Base-by-base conservation (phyloP, 495 filamentous ascomycete genomes). In the Talaromyces stipitatus region DNA sequence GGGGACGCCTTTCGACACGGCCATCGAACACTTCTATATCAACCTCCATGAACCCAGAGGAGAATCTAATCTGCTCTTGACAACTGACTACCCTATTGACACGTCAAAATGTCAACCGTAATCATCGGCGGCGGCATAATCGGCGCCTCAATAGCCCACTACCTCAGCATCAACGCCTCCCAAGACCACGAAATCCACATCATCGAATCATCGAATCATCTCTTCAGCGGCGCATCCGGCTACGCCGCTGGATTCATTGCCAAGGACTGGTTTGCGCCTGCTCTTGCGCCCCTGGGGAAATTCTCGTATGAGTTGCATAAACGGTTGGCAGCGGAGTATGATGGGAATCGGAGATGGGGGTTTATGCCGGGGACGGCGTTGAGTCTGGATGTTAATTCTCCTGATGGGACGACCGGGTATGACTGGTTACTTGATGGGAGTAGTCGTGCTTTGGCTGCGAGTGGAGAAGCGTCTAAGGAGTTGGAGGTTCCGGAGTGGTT, bases 121-220 rank as follows among this genome's bases (percentile, higher is more conserved):
- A 91, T 92, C 57, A 68, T 94, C 47, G 89, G 89, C 50, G 80
- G 82, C 50, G 89, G 89, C 52, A 91, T 94, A 68, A 89, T 94
- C 36, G 87, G 87, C 58, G 67, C 82, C 47, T 86, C 86, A n/a
- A 88, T 85, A 23, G 89, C 88, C 10, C 91, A 87, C 68, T 90
- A 89, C 64, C 79, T 90, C 45, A 81, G 81, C 20, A 69, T 20
- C 22, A 48, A 48, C 22, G 45, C 45, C n/a, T 61, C 52, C 52
- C 68, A 77, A 3, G 69, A 77, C 10, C 32, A 24, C 33, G 73
- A 74, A 38, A 85, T 92, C 58, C 83, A 90, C 62, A 79, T 92
- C 33, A 66, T 92, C 51, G 89, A 92, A 56, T 69, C 83, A 14
- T 82, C 83, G 0, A 69, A 78, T 0, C 66, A 80, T 27, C 78